Evolutionary conservation across 371 early-diverging fungal species (phyloP).

Genomic region (Mortierella sp.): DNA sequence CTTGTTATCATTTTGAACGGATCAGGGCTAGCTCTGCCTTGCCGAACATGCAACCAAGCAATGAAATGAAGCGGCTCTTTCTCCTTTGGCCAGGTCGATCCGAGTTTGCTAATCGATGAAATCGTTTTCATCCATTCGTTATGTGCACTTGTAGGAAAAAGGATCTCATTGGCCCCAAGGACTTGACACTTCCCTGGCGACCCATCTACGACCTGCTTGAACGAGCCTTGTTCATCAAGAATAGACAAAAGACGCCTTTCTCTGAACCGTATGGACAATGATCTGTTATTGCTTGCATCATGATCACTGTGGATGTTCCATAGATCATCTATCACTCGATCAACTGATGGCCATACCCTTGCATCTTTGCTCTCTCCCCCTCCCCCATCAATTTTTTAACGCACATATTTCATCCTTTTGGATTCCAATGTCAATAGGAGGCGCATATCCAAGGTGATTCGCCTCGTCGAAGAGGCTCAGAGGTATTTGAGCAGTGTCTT

Average conservation of each 20-base stretch:
- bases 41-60: too few relatives aligned
- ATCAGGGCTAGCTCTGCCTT: too few relatives aligned
- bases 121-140: background rate
- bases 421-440: slow-evolving; percentile 21
- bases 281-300: background rate
- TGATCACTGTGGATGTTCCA: slow-evolving; percentile 1
- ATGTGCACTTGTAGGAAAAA: slow-evolving; percentile 44
- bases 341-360: background rate
- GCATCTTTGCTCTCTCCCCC: background rate
- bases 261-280: slow-evolving; percentile 63
- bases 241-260: slow-evolving; percentile 67
- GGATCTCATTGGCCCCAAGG: slow-evolving; percentile 57
- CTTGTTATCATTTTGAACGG: background rate
- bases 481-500: slow-evolving; percentile 15
- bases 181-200: slow-evolving; percentile 76
- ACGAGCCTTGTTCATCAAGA: slow-evolving; percentile 67
- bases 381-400: slow-evolving; percentile 17
- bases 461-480: slow-evolving; percentile 28
- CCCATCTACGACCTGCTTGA: slow-evolving; percentile 75
- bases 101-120: background rate
- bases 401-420: slow-evolving; percentile 14
- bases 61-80: too few relatives aligned
- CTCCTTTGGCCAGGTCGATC: background rate
- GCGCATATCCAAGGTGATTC: slow-evolving; percentile 34
- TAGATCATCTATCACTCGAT: background rate